Conservation (phyloP, 1,139 yeast genomes). For the Diutina sp. region DNA sequence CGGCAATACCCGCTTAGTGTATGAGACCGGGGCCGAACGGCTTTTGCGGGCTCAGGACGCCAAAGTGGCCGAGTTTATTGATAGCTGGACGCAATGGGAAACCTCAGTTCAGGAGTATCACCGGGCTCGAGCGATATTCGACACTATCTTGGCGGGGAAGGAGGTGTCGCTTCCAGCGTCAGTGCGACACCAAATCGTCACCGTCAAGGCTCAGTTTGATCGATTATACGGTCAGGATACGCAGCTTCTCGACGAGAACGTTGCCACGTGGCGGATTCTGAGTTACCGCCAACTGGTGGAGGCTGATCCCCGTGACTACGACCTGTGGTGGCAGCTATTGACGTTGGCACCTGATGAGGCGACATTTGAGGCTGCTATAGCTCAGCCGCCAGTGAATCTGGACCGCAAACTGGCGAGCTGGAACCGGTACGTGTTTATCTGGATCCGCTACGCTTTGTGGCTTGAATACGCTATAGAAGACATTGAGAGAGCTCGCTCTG, state of each 20-base stretch:
- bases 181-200: slow-evolving; percentile 53
- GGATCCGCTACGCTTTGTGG: slow-evolving; percentile 57
- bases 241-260: slow-evolving; percentile 36
- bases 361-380: slow-evolving; percentile 31
- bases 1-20: slow-evolving; percentile 45
- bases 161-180: slow-evolving; percentile 30
- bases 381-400: slow-evolving; percentile 20
- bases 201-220: slow-evolving; percentile 19
- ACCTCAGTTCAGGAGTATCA: slow-evolving; percentile 46
- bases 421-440: slow-evolving; percentile 57
- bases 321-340: slow-evolving; percentile 71
- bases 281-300: slow-evolving; percentile 37
- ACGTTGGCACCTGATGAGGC: slow-evolving; percentile 27
- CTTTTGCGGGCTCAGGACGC: slow-evolving; percentile 10
- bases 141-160: slow-evolving; percentile 33
- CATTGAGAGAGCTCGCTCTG: slow-evolving; percentile 30
- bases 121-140: slow-evolving; percentile 53
- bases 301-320: slow-evolving; percentile 46
- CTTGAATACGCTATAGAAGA: slow-evolving; percentile 41
- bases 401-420: slow-evolving; percentile 34
- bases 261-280: neutral
- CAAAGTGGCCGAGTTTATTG: slow-evolving; percentile 17
- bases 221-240: slow-evolving; percentile 37
- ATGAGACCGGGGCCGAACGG: slow-evolving; percentile 53
- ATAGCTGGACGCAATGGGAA: slow-evolving; percentile 67